phyloP scores from a whole-genome alignment of 139 green algal species.

The Haematococcus lacustris region DNA sequence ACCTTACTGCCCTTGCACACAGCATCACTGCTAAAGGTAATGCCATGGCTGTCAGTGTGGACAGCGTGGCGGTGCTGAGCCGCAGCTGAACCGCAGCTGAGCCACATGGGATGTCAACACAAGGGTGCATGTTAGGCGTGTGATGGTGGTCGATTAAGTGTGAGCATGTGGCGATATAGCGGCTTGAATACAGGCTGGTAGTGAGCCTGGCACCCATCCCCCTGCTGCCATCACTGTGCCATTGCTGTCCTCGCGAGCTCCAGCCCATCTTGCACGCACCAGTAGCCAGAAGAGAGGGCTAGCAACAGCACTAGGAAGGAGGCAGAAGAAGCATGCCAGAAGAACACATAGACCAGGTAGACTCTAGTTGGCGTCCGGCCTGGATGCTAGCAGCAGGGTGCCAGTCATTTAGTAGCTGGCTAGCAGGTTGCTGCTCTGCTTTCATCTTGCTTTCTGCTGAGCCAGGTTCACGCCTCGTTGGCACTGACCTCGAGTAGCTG shows the following conservation, averaged over 20 bases:
- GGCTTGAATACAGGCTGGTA: neutral
- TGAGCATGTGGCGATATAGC: neutral
- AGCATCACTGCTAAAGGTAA: neutral
- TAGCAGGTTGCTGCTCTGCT: no score
- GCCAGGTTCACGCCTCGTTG: no score
- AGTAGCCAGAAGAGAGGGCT: conserved; percentile 26
- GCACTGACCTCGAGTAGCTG: neutral
- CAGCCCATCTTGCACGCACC: no score
- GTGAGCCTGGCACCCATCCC: neutral
- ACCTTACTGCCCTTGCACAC: neutral
- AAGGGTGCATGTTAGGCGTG: neutral
- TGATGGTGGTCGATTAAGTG: neutral
- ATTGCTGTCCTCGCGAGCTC: no score
- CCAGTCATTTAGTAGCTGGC: no score
- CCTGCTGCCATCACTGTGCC: no score
- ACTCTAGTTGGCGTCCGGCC: neutral
- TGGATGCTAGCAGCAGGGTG: neutral
- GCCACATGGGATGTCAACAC: neutral
- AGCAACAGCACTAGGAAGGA: conserved; percentile 23
- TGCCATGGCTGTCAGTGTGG: neutral
- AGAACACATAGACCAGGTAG: conserved; percentile 12
- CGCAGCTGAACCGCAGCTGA: neutral
- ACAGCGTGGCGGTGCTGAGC: neutral
- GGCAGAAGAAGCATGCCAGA: conserved; percentile 3
- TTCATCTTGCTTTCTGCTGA: no score